These are phyloP conservation scores for Suhomyces tanzawaensis DNA, from an alignment of 805 yeast species.

Conservation along the genomic window DNA sequence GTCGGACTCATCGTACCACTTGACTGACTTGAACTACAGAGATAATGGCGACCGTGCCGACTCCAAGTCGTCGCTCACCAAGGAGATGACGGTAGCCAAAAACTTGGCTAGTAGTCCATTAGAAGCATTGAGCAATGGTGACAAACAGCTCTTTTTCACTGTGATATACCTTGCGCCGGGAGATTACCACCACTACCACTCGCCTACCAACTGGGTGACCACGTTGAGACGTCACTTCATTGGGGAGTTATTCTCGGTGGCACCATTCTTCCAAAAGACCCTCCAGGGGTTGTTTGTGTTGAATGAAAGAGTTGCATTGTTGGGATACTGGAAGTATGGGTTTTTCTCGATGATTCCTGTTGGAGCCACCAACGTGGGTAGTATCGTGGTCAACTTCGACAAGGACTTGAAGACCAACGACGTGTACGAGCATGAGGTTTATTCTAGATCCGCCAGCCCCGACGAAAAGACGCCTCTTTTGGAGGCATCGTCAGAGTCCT, in stretches of 20 bases:
- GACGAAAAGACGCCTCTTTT: conserved; percentile 35
- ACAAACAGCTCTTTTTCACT: conserved; percentile 72
- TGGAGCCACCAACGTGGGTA: conserved; percentile 98
- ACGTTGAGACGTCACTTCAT: conserved; percentile 91
- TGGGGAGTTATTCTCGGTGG: conserved; percentile 93
- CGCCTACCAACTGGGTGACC: conserved; percentile 95
- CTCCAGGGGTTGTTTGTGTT: conserved; percentile 83
- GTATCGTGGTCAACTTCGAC: conserved; percentile 88
- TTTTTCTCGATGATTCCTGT: conserved; percentile 99
- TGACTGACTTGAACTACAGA: conserved; percentile 48
- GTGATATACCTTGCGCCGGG: conserved; percentile 98
- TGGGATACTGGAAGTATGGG: conserved; percentile 96
- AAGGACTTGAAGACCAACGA: conserved; percentile 84
- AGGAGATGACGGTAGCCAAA: conserved; percentile 41
- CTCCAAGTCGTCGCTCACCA: conserved; percentile 29
- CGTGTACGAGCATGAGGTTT: conserved; percentile 51
- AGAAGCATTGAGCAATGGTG: conserved; percentile 31
- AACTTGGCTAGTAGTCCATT: conserved; percentile 35
- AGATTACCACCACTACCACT: conserved; percentile 95
- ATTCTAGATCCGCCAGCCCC: conserved; percentile 20
- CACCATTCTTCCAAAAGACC: conserved; percentile 91
- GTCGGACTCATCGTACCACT: conserved; percentile 40
- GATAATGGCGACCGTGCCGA: conserved; percentile 65
- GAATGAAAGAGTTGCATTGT: conserved; percentile 91
- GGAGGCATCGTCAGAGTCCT: conserved; percentile 7